Evolutionary conservation across 2,329 filamentous ascomycete genomes (phyloP).

Genomic region (Magnaporthiopsis incrustans): DNA sequence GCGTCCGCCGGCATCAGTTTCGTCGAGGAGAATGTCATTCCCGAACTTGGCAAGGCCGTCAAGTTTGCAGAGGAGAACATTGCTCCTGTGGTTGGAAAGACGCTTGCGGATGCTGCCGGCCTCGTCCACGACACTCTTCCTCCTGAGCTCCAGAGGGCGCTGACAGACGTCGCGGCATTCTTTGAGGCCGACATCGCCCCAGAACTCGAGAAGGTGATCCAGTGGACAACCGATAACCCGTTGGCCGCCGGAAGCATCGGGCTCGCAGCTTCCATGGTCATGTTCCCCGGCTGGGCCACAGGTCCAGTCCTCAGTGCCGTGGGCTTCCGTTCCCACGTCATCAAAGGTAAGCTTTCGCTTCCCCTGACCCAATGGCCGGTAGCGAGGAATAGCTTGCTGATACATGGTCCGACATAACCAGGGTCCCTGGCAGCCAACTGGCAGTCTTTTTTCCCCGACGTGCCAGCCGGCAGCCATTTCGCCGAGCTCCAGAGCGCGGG

Average conservation of each 20-base stretch:
- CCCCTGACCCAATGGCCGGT: neutral
- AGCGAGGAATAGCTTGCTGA: neutral
- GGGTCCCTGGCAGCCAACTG: neutral
- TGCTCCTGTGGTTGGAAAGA: neutral
- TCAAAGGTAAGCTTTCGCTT: neutral
- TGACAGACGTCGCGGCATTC: neutral
- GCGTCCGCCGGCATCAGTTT: neutral
- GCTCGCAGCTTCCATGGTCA: neutral
- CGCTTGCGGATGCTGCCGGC: neutral
- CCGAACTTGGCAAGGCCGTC: neutral
- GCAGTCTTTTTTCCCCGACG: neutral
- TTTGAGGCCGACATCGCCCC: neutral
- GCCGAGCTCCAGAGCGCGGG: neutral
- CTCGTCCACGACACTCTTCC: neutral
- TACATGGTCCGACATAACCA: neutral
- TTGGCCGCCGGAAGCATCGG: neutral
- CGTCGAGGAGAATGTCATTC: neutral
- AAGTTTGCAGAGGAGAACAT: neutral
- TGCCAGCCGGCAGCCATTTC: neutral
- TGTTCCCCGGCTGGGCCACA: neutral
- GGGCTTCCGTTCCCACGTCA: neutral
- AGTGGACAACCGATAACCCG: neutral
- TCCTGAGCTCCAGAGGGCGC: neutral
- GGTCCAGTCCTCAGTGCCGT: neutral
- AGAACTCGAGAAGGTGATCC: neutral